A percentile compares a stretch with the other conserved stretches of the same genome.
These are phyloP conservation scores for Colletotrichum sp. DNA, from an alignment of 2,329 filamentous ascomycete genomes.

Conservation along the genomic window DNA sequence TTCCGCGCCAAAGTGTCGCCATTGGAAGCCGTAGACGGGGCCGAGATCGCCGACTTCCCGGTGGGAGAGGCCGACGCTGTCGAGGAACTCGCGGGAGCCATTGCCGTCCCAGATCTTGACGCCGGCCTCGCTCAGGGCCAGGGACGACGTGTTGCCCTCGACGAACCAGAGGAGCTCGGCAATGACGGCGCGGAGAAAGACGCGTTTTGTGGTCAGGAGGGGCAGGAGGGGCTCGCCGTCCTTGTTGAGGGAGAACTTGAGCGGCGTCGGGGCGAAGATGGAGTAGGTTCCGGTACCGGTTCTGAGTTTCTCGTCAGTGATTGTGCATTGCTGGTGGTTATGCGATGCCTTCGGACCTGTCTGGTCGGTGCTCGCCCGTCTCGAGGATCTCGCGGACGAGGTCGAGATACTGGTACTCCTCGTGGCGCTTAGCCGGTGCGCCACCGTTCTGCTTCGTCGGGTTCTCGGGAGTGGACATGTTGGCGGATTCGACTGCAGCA, in stretches of 20 bases:
- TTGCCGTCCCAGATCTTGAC: slow-evolving; percentile 99
- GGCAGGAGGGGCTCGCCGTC: slow-evolving; percentile 73
- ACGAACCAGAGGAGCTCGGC: slow-evolving; percentile 97
- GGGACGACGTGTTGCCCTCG: slow-evolving; percentile 80
- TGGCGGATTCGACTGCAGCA: not conserved
- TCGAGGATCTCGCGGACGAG: slow-evolving; percentile 85
- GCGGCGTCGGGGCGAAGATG: slow-evolving; percentile 83
- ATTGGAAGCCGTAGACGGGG: slow-evolving; percentile 98
- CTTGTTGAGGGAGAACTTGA: slow-evolving; percentile 84
- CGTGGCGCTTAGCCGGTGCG: slow-evolving; percentile 54
- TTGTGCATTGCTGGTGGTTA: not conserved
- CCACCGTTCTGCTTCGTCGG: slow-evolving; percentile 3
- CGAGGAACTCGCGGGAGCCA: slow-evolving; percentile 87
- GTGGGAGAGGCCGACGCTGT: slow-evolving; percentile 80
- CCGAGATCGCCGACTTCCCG: slow-evolving; percentile 89
- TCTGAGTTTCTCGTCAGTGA: slow-evolving; percentile 44
- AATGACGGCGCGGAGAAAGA: slow-evolving; percentile 89
- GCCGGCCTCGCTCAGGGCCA: slow-evolving; percentile 76
- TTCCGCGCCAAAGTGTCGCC: slow-evolving; percentile 95
- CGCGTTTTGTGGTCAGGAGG: slow-evolving; percentile 95
- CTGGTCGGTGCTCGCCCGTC: slow-evolving; percentile 85
- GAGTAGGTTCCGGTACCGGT: slow-evolving; percentile 94
- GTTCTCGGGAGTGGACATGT: not conserved
- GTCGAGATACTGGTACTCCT: slow-evolving; percentile 94
- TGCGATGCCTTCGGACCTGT: slow-evolving; percentile 62